Evolutionary conservation across 108 stramenopile genomes (phyloP).

Genomic region (Skeletonema tropicum): DNA sequence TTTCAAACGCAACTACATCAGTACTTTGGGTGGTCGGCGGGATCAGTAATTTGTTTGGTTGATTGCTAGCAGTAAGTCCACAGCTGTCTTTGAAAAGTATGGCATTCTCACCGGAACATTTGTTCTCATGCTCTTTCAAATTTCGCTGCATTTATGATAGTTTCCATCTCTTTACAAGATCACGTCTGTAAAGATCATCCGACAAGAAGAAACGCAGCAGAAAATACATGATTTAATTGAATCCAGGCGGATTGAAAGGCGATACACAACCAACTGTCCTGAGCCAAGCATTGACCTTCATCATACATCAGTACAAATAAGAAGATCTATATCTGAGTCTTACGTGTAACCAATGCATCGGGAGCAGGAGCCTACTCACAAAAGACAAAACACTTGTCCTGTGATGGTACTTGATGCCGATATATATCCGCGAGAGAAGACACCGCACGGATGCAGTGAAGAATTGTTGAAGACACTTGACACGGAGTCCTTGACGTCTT

Average conservation of each 20-base stretch:
- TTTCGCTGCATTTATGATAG: background rate
- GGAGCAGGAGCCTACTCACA: background rate
- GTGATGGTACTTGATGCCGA: background rate
- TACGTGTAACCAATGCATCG: background rate
- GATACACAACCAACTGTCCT: background rate
- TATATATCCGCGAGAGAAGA: background rate
- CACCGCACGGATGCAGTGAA: background rate
- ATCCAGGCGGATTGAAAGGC: background rate
- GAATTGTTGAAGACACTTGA: background rate
- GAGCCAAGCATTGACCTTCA: background rate
- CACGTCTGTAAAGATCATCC: background rate
- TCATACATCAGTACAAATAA: background rate
- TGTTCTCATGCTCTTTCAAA: background rate
- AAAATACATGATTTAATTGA: background rate
- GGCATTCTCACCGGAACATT: too few relatives aligned
- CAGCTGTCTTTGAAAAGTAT: background rate
- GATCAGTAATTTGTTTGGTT: constrained; percentile 15
- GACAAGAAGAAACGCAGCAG: background rate
- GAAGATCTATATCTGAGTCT: background rate
- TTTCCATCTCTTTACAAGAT: constrained; percentile 16
- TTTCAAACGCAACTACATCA: background rate
- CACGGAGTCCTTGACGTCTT: background rate
- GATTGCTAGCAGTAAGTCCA: constrained; percentile 22
- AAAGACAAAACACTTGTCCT: background rate
- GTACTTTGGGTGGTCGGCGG: constrained; percentile 13